Evolutionary conservation across 2,329 filamentous ascomycete species (phyloP), one percentile per base, ranked within the genome.

Genomic region (Fusarium dlaminii): DNA sequence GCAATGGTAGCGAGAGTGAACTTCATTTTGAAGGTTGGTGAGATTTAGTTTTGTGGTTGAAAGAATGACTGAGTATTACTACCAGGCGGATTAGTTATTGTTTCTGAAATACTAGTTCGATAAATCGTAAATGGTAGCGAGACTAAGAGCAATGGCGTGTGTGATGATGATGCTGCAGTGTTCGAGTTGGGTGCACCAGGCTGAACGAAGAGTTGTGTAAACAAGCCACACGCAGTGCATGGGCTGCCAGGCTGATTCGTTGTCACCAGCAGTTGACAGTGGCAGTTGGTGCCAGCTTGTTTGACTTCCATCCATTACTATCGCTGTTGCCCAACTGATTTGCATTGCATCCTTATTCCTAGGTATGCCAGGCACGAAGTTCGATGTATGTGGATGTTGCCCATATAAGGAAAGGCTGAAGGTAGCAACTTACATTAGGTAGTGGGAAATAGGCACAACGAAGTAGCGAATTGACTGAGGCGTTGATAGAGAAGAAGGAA

Each of bases 1-100:
- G 79, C 75, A 59, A 82, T 46, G 61, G 78, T 67, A 74, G 74
- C 78, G 74, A 79, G 36, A 59, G 81, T 79, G 76, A 78, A 81
- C 81, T 83, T 82, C 82, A 84, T 84, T 68, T 76, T 82, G 80
- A 79, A 74, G 67, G 64, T 72, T 66, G 66, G 63, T 36, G n/a
- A n/a, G 55, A 20, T 58, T 60, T 59, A 34, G n/a, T 70, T 62
- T 62, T 60, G 65, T 48, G 51, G 37, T 55, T 75, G 59, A 70
- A 77, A 75, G 76, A 78, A 71, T 77, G 76, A 78, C 76, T 77
- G 67, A 58, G 63, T 72, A 75, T 77, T 77, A 77, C 76, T 78
- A 58, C 29, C 46, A 48, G 27, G 11, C n/a, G 37, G 40, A 72
- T 78, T 52, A 78, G 76, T 67, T 29, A 17, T 59, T 42, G 30